Evolutionary conservation across 495 filamentous ascomycete species (phyloP).

Genomic region (Haplographium delicatum): DNA sequence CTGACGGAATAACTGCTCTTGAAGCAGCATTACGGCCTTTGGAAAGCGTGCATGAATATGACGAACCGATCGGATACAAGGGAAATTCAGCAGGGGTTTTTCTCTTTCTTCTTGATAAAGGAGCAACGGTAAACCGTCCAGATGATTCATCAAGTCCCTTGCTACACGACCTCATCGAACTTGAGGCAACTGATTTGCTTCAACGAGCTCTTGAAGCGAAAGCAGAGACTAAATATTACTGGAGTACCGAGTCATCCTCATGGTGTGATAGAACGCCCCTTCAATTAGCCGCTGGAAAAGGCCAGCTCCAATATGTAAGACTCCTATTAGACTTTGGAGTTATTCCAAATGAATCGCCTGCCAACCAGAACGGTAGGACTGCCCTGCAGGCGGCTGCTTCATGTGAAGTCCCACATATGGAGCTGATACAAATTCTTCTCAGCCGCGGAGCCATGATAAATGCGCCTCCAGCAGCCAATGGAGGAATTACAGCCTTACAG

Average conservation of each 20-base stretch:
- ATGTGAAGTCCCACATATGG: slow-evolving; percentile 17
- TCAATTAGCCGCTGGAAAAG: slow-evolving; percentile 37
- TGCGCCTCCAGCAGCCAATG: slow-evolving; percentile 15
- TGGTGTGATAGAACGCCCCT: slow-evolving; percentile 29
- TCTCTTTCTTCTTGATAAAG: slow-evolving; percentile 6
- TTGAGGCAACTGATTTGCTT: slow-evolving; percentile 3
- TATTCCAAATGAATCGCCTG: not conserved
- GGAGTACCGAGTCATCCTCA: slow-evolving; percentile 4
- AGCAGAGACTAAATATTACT: slow-evolving; percentile 8
- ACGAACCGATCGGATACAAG: not conserved
- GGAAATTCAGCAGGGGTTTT: not conserved
- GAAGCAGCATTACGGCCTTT: slow-evolving; percentile 6
- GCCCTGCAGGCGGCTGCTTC: slow-evolving; percentile 14
- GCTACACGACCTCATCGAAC: slow-evolving; percentile 8
- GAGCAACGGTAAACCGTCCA: slow-evolving; percentile 7
- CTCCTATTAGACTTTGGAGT: slow-evolving; percentile 31
- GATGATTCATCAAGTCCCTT: slow-evolving; percentile 4
- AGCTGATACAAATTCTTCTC: slow-evolving; percentile 27
- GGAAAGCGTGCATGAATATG: not conserved
- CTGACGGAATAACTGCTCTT: slow-evolving; percentile 6
- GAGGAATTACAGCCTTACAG: slow-evolving; percentile 23
- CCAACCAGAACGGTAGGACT: not conserved
- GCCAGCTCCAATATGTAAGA: slow-evolving; percentile 41
- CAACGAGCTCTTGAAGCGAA: slow-evolving; percentile 8
- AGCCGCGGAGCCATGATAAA: slow-evolving; percentile 29